Percentiles rank a stretch among this genome's conserved stretches.
Evolutionary conservation across 2,329 filamentous ascomycete genomes (phyloP).

Genomic region (Colletotrichum horii): DNA sequence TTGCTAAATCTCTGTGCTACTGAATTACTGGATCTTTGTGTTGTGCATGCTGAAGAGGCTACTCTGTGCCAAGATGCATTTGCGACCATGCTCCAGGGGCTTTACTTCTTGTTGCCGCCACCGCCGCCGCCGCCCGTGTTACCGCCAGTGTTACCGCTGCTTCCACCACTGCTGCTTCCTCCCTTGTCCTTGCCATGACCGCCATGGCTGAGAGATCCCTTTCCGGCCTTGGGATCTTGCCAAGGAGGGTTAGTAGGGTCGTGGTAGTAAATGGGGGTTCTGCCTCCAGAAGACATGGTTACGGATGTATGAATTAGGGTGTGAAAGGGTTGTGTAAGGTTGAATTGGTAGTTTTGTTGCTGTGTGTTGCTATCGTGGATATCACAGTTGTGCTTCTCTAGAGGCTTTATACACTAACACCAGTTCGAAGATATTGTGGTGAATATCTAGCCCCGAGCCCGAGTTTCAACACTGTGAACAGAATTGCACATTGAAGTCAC

Average conservation of each 20-base stretch:
- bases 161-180: not conserved
- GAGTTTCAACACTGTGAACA: too few relatives aligned
- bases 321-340: accelerated
- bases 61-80: not conserved
- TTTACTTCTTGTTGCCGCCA: not conserved
- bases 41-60: not conserved
- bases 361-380: not conserved
- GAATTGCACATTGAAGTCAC: too few relatives aligned
- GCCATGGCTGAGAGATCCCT: not conserved
- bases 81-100: accelerated
- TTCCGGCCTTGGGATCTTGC: not conserved
- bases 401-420: not conserved
- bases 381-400: not conserved
- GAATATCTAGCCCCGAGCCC: not conserved
- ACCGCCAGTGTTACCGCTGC: not conserved
- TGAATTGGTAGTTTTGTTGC: not conserved
- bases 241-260: not conserved
- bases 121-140: not conserved
- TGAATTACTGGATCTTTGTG: not conserved
- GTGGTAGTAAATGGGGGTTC: not conserved
- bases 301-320: not conserved
- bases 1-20: not conserved
- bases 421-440: not conserved
- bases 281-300: not conserved
- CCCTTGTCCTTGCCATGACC: not conserved